A percentile compares a stretch with the other conserved stretches of the same genome.
Evolutionary conservation across 257 asterid genomes (phyloP).

Genomic region (Solanum appendiculatum): DNA sequence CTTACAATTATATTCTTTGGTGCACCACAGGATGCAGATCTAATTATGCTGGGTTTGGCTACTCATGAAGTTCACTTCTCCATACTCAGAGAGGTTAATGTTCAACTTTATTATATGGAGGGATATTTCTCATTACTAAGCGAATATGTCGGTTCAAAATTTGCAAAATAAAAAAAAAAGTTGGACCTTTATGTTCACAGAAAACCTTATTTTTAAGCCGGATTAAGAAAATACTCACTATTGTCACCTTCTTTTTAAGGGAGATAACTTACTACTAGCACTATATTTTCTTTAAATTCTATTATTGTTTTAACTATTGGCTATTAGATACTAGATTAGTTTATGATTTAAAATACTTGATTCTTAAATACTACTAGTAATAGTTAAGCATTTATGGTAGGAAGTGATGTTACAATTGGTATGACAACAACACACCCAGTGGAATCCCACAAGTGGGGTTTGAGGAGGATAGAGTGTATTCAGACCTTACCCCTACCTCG

Average conservation of each 20-base stretch:
- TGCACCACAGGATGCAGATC: conserved; percentile 50
- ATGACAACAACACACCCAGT: not conserved
- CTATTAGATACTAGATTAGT: not conserved
- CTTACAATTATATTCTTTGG: not conserved
- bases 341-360: not conserved
- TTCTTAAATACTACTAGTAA: not conserved
- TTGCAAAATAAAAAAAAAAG: not conserved
- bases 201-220: not conserved
- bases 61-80: conserved; percentile 58
- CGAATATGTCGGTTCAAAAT: not conserved
- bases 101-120: not conserved
- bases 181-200: not conserved
- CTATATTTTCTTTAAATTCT: not conserved
- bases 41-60: conserved; percentile 58
- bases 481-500: too few relatives aligned
- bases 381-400: not conserved
- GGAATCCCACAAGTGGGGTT: not conserved
- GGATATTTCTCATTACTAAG: not conserved
- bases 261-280: not conserved
- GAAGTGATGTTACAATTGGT: not conserved
- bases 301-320: not conserved
- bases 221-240: not conserved
- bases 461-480: not conserved
- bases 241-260: not conserved
- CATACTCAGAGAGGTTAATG: conserved; percentile 52